These are phyloP conservation scores for Chaetomiaceae sp. DNA, from an alignment of 2,329 filamentous ascomycete genomes.

Conservation along the genomic window DNA sequence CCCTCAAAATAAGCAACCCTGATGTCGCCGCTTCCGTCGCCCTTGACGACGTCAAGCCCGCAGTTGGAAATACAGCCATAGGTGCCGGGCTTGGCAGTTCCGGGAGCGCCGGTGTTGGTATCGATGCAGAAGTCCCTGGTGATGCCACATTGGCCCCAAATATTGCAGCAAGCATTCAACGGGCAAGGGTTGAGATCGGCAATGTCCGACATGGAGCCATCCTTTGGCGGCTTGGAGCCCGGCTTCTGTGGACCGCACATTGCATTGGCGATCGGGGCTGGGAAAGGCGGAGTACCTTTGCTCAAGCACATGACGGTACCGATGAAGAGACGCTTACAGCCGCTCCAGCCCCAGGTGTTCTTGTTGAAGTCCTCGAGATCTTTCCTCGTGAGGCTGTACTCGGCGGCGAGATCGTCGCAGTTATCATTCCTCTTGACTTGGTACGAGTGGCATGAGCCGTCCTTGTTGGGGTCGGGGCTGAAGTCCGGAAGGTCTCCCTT, in stretches of 20 bases:
- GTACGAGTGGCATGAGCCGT: conserved; percentile 36
- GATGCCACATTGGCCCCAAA: conserved; percentile 34
- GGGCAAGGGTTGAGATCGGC: conserved; percentile 27
- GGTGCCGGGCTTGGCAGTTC: conserved; percentile 32
- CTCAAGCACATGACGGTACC: conserved; percentile 36
- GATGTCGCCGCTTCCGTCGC: conserved; percentile 1
- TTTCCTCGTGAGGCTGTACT: conserved; percentile 33
- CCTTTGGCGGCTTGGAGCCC: conserved; percentile 5
- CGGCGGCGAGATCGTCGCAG: conserved; percentile 34
- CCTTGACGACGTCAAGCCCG: conserved; percentile 32
- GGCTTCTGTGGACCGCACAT: conserved; percentile 32
- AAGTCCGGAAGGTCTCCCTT: background rate
- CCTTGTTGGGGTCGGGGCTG: conserved; percentile 29
- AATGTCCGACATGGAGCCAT: conserved; percentile 5
- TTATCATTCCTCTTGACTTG: conserved; percentile 29
- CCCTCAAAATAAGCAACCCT: conserved; percentile 23
- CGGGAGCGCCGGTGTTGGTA: conserved; percentile 33
- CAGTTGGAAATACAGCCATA: conserved; percentile 40
- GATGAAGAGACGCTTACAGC: conserved; percentile 28
- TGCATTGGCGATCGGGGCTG: conserved; percentile 32
- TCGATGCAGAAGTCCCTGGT: conserved; percentile 35
- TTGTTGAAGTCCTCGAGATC: conserved; percentile 39
- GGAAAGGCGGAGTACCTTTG: conserved; percentile 35
- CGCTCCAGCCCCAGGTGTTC: conserved; percentile 38
- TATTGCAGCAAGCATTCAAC: conserved; percentile 22